These are phyloP conservation scores for Tilletia setariae DNA, from an alignment of 1,284 basidiomycete species.

Conservation along the genomic window DNA sequence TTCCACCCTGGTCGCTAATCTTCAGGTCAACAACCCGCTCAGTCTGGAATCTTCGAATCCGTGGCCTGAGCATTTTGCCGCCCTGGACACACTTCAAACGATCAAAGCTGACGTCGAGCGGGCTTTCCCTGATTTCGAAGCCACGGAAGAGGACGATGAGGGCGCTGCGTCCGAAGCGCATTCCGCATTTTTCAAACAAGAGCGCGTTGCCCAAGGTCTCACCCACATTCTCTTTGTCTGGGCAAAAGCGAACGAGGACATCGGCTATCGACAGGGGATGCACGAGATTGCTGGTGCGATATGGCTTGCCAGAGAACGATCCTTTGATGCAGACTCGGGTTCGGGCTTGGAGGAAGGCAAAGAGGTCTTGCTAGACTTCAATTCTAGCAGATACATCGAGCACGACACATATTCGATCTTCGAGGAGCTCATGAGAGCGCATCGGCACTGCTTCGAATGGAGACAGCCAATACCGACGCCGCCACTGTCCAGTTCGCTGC, in stretches of 20 bases:
- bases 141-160: constrained; percentile 17
- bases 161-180: background rate
- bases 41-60: constrained; percentile 40
- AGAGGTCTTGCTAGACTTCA: constrained; percentile 23
- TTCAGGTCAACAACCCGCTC: constrained; percentile 46
- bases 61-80: constrained; percentile 38
- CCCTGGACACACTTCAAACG: constrained; percentile 31
- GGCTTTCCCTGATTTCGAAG: constrained; percentile 41
- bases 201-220: constrained; percentile 28
- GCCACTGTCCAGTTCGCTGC: too few relatives aligned
- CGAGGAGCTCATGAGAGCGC: constrained; percentile 35
- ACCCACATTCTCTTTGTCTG: constrained; percentile 46
- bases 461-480: constrained; percentile 17
- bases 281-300: constrained; percentile 50
- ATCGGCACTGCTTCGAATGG: constrained; percentile 44
- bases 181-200: background rate
- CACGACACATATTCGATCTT: constrained; percentile 45
- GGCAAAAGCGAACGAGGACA: constrained; percentile 34
- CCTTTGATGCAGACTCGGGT: background rate
- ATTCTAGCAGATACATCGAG: constrained; percentile 33
- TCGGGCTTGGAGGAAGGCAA: constrained; percentile 16
- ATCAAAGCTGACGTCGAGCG: constrained; percentile 43
- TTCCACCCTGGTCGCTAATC: constrained; percentile 18
- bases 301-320: constrained; percentile 35
- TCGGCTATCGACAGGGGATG: constrained; percentile 53